Conservation (phyloP, 306 rosid species). For the Phaseolus lunatus region DNA sequence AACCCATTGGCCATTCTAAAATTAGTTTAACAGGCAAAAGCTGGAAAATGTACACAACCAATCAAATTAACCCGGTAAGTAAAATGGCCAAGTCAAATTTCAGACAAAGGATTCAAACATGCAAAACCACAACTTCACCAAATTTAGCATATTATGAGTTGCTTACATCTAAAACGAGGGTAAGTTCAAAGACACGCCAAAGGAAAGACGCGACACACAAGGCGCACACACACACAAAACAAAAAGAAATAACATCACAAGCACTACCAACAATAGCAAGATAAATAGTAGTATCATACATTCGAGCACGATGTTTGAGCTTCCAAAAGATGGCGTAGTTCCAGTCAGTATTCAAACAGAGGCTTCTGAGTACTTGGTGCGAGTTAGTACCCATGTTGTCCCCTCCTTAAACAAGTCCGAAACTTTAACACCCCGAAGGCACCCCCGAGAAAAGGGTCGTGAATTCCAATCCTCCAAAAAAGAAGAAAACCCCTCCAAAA, state of each 20-base stretch:
- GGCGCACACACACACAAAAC: not conserved
- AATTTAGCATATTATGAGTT: conserved; percentile 1
- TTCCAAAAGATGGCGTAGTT: conserved; percentile 97
- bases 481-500: conserved; percentile 50
- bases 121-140: conserved; percentile 25
- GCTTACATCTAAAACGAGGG: conserved; percentile 11
- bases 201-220: conserved; percentile 8
- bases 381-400: conserved; percentile 68
- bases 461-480: conserved; percentile 36
- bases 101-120: conserved; percentile 22
- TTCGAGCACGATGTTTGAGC: conserved; percentile 81
- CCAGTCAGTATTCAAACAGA: conserved; percentile 88
- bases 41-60: conserved; percentile 7
- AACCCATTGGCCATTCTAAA: not conserved
- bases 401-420: conserved; percentile 34
- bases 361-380: conserved; percentile 73
- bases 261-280: not conserved
- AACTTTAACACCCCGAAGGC: conserved; percentile 52
- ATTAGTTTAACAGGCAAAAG: conserved; percentile 7
- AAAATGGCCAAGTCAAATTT: conserved; percentile 31
- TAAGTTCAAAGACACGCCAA: conserved; percentile 16
- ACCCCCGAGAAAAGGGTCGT: conserved; percentile 40
- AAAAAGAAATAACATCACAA: not conserved
- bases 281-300: conserved; percentile 54
- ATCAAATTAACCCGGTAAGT: not conserved